Conservation (phyloP, 768 basidiomycete genomes). For the Mycena polygramma region DNA sequence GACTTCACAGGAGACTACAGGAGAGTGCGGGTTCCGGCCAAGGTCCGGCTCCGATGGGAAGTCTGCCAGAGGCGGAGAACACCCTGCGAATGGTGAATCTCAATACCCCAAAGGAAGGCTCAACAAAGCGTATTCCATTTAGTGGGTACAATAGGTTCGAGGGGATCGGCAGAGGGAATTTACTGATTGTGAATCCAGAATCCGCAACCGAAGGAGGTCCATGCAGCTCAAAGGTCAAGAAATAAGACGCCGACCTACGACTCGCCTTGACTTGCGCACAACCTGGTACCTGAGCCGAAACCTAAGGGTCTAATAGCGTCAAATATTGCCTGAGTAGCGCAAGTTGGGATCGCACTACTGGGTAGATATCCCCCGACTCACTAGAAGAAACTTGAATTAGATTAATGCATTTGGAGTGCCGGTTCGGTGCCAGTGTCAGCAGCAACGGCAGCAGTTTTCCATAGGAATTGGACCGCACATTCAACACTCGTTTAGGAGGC, state of each 20-base stretch:
- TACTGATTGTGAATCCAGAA: constrained; percentile 8
- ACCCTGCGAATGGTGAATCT: not conserved
- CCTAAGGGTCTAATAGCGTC: constrained; percentile 12
- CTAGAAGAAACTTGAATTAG: too few relatives aligned
- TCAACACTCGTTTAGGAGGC: too few relatives aligned
- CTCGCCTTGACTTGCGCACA: constrained; percentile 1
- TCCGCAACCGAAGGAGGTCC: constrained; percentile 27
- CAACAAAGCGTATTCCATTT: not conserved
- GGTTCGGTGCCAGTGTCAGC: too few relatives aligned
- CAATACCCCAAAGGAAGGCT: not conserved
- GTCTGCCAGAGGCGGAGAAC: not conserved
- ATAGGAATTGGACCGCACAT: too few relatives aligned
- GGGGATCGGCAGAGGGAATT: not conserved
- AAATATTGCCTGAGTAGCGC: constrained; percentile 15
- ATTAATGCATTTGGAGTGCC: too few relatives aligned
- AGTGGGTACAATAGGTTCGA: not conserved
- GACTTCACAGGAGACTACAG: not conserved
- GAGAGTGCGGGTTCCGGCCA: not conserved
- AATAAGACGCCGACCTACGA: constrained; percentile 24
- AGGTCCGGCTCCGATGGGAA: constrained; percentile 18
- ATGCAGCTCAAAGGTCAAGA: constrained; percentile 19
- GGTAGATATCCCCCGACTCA: not conserved
- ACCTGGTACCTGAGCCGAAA: constrained; percentile 14
- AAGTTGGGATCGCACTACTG: not conserved
- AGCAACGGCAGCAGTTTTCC: too few relatives aligned